phyloP scores from a whole-genome alignment of 495 filamentous ascomycete genomes.

The Neurospora terricola region DNA sequence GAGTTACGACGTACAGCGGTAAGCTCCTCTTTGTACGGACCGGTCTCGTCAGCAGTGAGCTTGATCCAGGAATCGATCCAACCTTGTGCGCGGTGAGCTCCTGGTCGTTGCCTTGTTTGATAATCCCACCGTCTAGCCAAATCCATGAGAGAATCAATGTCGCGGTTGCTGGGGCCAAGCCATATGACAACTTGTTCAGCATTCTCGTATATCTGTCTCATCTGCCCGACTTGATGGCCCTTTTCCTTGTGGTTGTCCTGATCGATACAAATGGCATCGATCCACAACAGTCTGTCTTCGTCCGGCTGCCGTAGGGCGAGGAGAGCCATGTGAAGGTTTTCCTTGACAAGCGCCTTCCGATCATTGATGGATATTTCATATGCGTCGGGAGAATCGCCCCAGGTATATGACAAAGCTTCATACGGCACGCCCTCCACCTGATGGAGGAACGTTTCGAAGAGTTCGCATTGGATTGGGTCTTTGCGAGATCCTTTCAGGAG shows the following conservation, averaged over 20 bases:
- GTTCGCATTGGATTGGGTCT: background rate
- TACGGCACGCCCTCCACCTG: slow-evolving; percentile 5
- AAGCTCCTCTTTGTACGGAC: too few species aligned
- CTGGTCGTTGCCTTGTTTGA: background rate
- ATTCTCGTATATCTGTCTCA: slow-evolving; percentile 3
- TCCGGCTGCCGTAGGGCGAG: background rate
- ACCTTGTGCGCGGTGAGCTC: rapidly evolving
- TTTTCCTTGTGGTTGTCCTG: slow-evolving; percentile 8
- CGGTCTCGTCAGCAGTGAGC: too few species aligned
- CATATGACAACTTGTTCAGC: slow-evolving; percentile 4
- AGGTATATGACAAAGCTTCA: slow-evolving; percentile 25
- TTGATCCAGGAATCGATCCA: background rate
- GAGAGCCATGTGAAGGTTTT: slow-evolving; percentile 3
- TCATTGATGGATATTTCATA: background rate
- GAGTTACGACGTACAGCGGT: too few species aligned
- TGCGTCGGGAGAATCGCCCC: slow-evolving; percentile 11
- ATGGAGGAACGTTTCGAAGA: slow-evolving; percentile 1
- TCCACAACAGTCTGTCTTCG: slow-evolving; percentile 7
- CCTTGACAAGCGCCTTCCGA: background rate
- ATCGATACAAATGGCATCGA: slow-evolving; percentile 13
- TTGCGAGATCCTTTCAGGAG: background rate
- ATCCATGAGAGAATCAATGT: background rate
- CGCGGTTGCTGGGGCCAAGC: background rate
- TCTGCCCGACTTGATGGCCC: slow-evolving; percentile 5
- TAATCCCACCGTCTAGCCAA: background rate